Evolutionary conservation across 108 stramenopile species (phyloP).

Genomic region (Licmophora abbreviata): DNA sequence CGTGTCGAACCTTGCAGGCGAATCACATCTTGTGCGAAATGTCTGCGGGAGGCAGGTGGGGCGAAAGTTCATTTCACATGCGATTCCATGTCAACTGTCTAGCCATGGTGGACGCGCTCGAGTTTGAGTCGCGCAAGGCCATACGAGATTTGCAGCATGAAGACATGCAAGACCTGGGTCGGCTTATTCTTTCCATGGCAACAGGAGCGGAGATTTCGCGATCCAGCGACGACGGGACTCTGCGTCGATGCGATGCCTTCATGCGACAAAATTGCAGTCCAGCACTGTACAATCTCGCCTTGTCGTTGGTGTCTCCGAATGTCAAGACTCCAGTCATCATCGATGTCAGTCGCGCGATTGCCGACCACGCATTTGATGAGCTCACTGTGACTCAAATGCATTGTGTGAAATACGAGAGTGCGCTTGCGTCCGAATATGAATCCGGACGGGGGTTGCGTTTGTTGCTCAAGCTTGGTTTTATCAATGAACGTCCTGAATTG

Average conservation of each 20-base stretch:
- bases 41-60: too few species aligned
- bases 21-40: constrained; percentile 48
- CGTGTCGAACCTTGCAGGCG: constrained; percentile 65
- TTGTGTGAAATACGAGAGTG: constrained; percentile 39
- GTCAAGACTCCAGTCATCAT: constrained; percentile 41
- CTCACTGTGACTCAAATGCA: constrained; percentile 38
- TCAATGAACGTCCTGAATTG: constrained; percentile 92
- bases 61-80: too few species aligned
- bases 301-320: constrained; percentile 52
- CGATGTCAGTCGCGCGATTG: constrained; percentile 43
- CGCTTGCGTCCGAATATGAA: constrained; percentile 80
- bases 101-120: constrained; percentile 81
- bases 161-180: constrained; percentile 79
- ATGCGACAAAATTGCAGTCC: constrained; percentile 72
- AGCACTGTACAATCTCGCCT: constrained; percentile 55
- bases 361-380: constrained; percentile 55
- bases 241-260: constrained; percentile 40
- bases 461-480: constrained; percentile 78
- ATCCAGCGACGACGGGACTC: constrained; percentile 18
- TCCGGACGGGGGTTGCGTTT: constrained; percentile 77
- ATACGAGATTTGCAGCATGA: constrained; percentile 74
- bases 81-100: constrained; percentile 72
- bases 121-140: constrained; percentile 75
- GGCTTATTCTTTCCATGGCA: constrained; percentile 71
- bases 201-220: constrained; percentile 61